Conservation (phyloP, 2,329 filamentous ascomycete genomes). For the Cucurbitaria berberidis region DNA sequence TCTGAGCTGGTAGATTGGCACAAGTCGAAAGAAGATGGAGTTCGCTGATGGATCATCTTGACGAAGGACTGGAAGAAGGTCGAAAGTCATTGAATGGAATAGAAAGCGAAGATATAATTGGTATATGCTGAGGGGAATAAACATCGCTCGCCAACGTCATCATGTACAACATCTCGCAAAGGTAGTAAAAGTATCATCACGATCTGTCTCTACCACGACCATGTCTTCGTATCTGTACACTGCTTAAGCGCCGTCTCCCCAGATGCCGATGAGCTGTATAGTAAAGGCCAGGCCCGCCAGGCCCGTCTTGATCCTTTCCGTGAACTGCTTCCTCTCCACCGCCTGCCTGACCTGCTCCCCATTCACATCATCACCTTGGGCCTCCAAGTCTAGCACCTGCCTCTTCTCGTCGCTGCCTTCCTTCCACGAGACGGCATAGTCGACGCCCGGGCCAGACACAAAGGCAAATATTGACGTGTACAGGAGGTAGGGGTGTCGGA, state of each 20-base stretch:
- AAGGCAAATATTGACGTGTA: constrained; percentile 78
- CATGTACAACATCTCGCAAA: background rate
- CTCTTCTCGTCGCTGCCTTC: constrained; percentile 33
- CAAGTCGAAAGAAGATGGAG: too few relatives aligned
- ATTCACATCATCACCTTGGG: constrained; percentile 53
- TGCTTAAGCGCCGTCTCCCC: constrained; percentile 53
- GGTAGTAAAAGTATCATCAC: constrained; percentile 1
- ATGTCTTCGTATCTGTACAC: background rate
- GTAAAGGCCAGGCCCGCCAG: constrained; percentile 54
- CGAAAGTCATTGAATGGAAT: too few relatives aligned
- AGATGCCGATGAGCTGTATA: constrained; percentile 57
- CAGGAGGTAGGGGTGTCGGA: constrained; percentile 86
- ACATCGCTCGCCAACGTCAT: constrained; percentile 2
- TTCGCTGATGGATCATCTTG: too few relatives aligned
- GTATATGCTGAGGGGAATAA: constrained; percentile 2
- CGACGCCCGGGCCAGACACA: constrained; percentile 50
- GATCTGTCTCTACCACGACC: background rate
- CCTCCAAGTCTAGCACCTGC: constrained; percentile 35
- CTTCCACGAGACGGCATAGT: constrained; percentile 39
- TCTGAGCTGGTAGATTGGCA: too few relatives aligned
- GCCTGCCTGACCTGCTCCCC: constrained; percentile 57
- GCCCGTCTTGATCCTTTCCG: constrained; percentile 52
- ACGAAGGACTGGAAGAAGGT: too few relatives aligned
- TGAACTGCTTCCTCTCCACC: constrained; percentile 51
- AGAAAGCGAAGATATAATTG: too few relatives aligned